A percentile compares a stretch with the other conserved stretches of the same genome.
Evolutionary conservation across 345 rosid species (phyloP).

Genomic region (Dipteronia dyeriana): DNA sequence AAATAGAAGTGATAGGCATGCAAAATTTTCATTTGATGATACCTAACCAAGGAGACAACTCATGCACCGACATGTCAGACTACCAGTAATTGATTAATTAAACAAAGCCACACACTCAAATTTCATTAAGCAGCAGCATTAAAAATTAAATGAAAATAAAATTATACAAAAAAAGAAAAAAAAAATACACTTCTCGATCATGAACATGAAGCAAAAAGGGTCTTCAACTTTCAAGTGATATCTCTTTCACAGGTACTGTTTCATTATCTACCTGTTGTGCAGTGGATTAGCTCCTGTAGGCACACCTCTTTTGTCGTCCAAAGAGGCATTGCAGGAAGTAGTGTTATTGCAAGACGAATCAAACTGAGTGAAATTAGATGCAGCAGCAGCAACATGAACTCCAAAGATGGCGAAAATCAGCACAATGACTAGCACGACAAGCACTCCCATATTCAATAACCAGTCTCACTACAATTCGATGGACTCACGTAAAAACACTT

Average conservation of each 20-base stretch:
- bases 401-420: conserved; percentile 26
- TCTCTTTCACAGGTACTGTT: not conserved
- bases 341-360: conserved; percentile 15
- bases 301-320: conserved; percentile 45
- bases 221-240: too few relatives aligned
- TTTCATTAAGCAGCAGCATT: conserved; percentile 9
- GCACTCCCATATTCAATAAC: conserved; percentile 11
- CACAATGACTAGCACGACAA: conserved; percentile 15
- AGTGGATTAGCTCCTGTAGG: conserved; percentile 49
- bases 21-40: not conserved
- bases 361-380: conserved; percentile 15
- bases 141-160: not conserved
- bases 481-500: not conserved
- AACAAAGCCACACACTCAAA: not conserved
- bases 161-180: not conserved
- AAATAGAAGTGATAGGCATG: conserved; percentile 13
- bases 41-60: conserved; percentile 31
- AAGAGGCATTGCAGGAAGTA: conserved; percentile 19
- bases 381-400: not conserved
- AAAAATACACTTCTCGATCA: not conserved
- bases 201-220: not conserved
- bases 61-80: conserved; percentile 32
- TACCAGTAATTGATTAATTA: not conserved
- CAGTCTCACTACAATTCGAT: not conserved
- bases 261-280: conserved; percentile 35